Evolutionary conservation across 495 filamentous ascomycete species (phyloP).

Genomic region (Annulohypoxylon bovei): DNA sequence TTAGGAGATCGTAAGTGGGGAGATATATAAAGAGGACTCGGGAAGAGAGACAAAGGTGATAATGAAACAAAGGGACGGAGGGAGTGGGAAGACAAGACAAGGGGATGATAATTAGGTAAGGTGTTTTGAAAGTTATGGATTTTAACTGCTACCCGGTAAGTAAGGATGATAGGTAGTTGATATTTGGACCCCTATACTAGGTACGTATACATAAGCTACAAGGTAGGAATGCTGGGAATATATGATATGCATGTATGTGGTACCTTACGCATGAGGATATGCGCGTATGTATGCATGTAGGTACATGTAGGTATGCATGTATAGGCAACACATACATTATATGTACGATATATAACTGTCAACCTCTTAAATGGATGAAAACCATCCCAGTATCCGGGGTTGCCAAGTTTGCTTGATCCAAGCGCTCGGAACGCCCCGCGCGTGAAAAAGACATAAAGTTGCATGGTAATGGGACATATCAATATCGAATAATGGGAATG

Average conservation of each 20-base stretch:
- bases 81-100: background rate
- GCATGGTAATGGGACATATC: slow-evolving; percentile 20
- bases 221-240: background rate
- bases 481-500: slow-evolving; percentile 8
- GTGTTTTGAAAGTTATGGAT: background rate
- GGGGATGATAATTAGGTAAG: slow-evolving; percentile 4
- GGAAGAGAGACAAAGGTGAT: background rate
- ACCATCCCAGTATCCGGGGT: slow-evolving; percentile 41
- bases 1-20: slow-evolving; percentile 19
- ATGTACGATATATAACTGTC: slow-evolving; percentile 11
- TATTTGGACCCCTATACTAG: slow-evolving; percentile 4
- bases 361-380: slow-evolving; percentile 34
- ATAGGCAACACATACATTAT: slow-evolving; percentile 20
- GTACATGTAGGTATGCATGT: slow-evolving; percentile 32
- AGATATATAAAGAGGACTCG: background rate
- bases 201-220: background rate
- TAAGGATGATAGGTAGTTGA: background rate
- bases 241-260: slow-evolving; percentile 12
- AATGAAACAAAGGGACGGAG: background rate
- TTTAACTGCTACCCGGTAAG: background rate
- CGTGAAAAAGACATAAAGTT: slow-evolving; percentile 22
- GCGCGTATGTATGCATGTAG: slow-evolving; percentile 36
- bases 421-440: slow-evolving; percentile 37
- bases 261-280: slow-evolving; percentile 30
- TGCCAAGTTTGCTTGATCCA: slow-evolving; percentile 39